These are phyloP conservation scores for Coniophora puteana DNA, from an alignment of 1,284 basidiomycete species.

Conservation along the genomic window DNA sequence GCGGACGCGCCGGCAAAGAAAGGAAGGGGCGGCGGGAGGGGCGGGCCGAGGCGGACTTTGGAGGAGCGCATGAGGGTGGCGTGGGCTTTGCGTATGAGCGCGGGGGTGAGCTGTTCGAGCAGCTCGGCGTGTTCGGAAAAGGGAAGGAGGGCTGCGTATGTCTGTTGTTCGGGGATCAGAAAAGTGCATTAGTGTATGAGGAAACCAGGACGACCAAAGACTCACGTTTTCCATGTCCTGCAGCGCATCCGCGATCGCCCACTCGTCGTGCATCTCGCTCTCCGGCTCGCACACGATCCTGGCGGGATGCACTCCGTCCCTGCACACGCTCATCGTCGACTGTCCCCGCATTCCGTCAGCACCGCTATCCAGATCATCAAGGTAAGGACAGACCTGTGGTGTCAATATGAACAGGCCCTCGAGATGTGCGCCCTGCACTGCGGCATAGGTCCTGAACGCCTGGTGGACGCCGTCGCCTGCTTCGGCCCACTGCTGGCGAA, in stretches of 20 bases:
- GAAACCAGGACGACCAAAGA: neutral
- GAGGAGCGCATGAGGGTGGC: conserved; percentile 28
- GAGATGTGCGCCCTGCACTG: conserved; percentile 23
- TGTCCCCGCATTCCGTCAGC: too few species aligned
- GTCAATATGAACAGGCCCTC: conserved; percentile 22
- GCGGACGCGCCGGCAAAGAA: too few species aligned
- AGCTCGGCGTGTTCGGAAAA: conserved; percentile 21
- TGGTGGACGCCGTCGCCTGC: too few species aligned
- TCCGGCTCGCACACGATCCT: conserved; percentile 17
- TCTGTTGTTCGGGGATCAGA: conserved; percentile 10
- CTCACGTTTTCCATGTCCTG: conserved; percentile 22
- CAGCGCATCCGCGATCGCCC: conserved; percentile 16
- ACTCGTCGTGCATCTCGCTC: conserved; percentile 20
- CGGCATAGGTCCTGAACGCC: too few species aligned
- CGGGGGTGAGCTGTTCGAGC: conserved; percentile 25
- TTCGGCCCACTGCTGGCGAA: too few species aligned
- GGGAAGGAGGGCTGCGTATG: conserved; percentile 19
- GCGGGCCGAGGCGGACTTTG: conserved; percentile 23
- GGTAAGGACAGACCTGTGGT: conserved; percentile 14
- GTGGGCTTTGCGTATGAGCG: conserved; percentile 25
- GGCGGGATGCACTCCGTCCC: conserved; percentile 9
- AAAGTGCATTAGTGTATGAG: conserved; percentile 6
- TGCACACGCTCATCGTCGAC: neutral
- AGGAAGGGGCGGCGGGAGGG: neutral
- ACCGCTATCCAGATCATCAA: too few species aligned